These are phyloP conservation scores for Talaromyces rugulosus DNA, from an alignment of 2,329 filamentous ascomycete genomes.

Conservation along the genomic window DNA sequence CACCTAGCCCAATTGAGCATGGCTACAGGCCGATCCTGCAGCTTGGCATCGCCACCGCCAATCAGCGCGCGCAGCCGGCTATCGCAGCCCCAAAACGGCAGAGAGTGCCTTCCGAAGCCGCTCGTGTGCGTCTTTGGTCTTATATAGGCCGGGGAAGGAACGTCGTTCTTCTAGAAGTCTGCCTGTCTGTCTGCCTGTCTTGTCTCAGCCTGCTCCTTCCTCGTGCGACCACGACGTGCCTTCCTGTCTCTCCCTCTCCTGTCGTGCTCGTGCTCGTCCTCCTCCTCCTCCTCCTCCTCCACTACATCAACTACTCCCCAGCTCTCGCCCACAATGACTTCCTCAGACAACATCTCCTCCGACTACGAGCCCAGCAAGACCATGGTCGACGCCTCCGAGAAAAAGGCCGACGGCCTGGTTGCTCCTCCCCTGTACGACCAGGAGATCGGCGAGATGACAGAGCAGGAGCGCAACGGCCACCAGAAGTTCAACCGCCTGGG, in stretches of 20 bases:
- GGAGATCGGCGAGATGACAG: constrained; percentile 13
- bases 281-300: neutral
- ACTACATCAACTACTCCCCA: neutral
- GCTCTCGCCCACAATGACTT: constrained; percentile 1
- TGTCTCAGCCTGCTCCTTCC: neutral
- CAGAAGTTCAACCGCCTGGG: constrained; percentile 28
- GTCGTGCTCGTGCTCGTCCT: neutral
- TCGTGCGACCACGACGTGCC: neutral
- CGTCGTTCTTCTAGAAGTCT: neutral
- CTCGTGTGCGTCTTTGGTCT: neutral
- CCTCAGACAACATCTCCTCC: constrained; percentile 11
- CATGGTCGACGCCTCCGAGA: neutral
- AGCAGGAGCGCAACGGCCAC: constrained; percentile 13
- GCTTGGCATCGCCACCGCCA: neutral
- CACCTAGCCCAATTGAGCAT: neutral
- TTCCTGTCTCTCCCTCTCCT: neutral
- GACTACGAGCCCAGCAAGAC: constrained; percentile 9
- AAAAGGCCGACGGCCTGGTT: constrained; percentile 1
- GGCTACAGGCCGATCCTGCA: neutral
- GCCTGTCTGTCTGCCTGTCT: neutral
- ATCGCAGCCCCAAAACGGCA: neutral
- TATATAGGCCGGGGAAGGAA: neutral
- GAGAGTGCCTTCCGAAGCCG: neutral
- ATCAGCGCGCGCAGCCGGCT: neutral
- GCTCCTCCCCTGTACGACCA: constrained; percentile 10